phyloP scores from a whole-genome alignment of 306 rosid species.

The Dalbergia oliveri region DNA sequence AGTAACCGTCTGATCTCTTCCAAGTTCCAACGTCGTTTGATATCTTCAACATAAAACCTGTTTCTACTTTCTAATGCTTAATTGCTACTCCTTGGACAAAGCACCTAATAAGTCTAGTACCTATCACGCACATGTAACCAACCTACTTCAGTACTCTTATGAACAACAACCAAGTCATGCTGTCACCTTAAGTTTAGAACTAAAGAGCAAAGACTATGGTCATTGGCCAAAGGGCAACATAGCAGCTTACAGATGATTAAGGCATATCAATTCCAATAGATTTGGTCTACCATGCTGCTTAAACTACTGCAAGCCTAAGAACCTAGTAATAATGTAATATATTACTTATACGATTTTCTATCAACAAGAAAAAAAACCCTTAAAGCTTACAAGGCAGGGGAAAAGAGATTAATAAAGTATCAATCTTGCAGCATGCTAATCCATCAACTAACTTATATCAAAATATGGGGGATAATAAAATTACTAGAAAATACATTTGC shows the following conservation, averaged over 20 bases:
- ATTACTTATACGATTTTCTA: not conserved
- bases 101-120: not conserved
- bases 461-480: not conserved
- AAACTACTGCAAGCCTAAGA: not conserved
- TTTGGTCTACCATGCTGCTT: not conserved
- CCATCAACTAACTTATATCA: slow-evolving; percentile 3
- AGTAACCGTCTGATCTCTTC: not conserved
- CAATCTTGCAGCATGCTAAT: not conserved
- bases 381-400: not conserved
- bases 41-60: not conserved
- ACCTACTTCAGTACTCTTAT: not conserved
- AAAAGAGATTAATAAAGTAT: not conserved
- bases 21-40: not conserved
- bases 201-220: not conserved
- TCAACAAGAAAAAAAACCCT: not conserved
- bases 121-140: not conserved
- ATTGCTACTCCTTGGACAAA: not conserved
- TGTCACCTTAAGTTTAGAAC: slow-evolving; percentile 16
- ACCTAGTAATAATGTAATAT: not conserved
- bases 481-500: not conserved
- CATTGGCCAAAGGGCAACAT: not conserved
- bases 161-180: not conserved
- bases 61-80: not conserved
- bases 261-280: not conserved
- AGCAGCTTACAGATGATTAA: not conserved